Percentiles rank a stretch among this genome's conserved stretches.
Conservation (phyloP, 75 land plant species). For the Larix kaempferi region DNA sequence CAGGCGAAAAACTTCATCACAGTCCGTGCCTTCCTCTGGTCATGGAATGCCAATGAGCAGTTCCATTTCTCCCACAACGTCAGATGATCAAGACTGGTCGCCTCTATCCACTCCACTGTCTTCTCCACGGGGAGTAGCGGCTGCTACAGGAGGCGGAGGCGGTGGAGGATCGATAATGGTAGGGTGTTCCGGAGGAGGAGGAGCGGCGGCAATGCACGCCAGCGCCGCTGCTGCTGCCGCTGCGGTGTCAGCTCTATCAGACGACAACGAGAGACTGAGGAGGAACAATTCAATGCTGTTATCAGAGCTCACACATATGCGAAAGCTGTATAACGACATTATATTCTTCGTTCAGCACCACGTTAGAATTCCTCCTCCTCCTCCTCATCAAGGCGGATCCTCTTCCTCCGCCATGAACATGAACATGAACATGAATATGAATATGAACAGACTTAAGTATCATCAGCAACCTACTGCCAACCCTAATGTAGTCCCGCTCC, state of each 20-base stretch:
- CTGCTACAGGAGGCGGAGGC: not conserved
- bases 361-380: constrained; percentile 32
- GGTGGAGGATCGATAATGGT: constrained; percentile 14
- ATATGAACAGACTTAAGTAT: not conserved
- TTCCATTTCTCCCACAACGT: constrained; percentile 20
- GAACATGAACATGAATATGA: not conserved
- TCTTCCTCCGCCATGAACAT: not conserved
- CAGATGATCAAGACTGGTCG: constrained; percentile 35
- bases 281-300: constrained; percentile 71
- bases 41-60: constrained; percentile 9
- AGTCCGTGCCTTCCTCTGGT: not conserved
- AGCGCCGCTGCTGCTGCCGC: constrained; percentile 14
- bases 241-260: constrained; percentile 48
- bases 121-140: not conserved
- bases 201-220: not conserved
- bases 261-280: constrained; percentile 90
- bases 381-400: not conserved
- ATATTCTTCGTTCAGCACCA: constrained; percentile 75
- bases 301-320: constrained; percentile 81
- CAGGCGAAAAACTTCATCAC: constrained; percentile 52
- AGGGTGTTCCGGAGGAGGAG: not conserved
- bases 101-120: constrained; percentile 33
- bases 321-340: constrained; percentile 86
- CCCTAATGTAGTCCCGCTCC: not conserved
- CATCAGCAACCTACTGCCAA: constrained; percentile 9